These are phyloP conservation scores for Astragalus glycyphyllos DNA, from an alignment of 306 rosid genomes.

Conservation along the genomic window DNA sequence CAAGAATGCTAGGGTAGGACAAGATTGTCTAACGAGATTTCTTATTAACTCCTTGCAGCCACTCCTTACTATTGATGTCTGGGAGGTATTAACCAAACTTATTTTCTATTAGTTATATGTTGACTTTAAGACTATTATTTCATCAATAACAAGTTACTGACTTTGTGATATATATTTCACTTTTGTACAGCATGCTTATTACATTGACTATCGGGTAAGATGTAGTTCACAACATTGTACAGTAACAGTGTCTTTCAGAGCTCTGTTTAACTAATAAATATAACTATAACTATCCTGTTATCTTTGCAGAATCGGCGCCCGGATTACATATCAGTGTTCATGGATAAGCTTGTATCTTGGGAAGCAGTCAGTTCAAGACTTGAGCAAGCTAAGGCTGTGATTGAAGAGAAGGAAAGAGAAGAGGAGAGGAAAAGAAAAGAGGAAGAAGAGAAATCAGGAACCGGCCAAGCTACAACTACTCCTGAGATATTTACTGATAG, in stretches of 20 bases:
- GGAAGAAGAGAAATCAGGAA: conserved; percentile 42
- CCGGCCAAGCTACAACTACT: conserved; percentile 24
- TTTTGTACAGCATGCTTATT: conserved; percentile 88
- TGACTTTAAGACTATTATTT: conserved; percentile 19
- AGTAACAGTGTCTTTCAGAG: background rate
- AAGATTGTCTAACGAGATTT: conserved; percentile 32
- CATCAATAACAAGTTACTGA: conserved; percentile 41
- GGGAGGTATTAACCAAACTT: conserved; percentile 74
- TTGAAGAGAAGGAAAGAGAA: conserved; percentile 57
- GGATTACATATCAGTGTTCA: conserved; percentile 70
- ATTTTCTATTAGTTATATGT: conserved; percentile 18
- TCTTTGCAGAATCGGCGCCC: conserved; percentile 63
- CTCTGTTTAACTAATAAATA: conserved; percentile 31
- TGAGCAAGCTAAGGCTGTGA: conserved; percentile 70
- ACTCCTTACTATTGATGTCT: conserved; percentile 86
- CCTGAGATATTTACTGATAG: conserved; percentile 51
- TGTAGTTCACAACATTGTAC: conserved; percentile 30
- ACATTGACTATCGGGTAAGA: conserved; percentile 87
- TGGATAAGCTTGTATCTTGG: conserved; percentile 90
- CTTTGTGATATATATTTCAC: conserved; percentile 29
- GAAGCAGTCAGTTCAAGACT: conserved; percentile 74
- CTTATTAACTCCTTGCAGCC: conserved; percentile 68
- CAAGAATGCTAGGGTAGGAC: conserved; percentile 8
- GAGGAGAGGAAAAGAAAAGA: conserved; percentile 52
- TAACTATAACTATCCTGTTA: conserved; percentile 32